Conservation (phyloP, 1,284 basidiomycete genomes). For the Irpex rosettiformis region DNA sequence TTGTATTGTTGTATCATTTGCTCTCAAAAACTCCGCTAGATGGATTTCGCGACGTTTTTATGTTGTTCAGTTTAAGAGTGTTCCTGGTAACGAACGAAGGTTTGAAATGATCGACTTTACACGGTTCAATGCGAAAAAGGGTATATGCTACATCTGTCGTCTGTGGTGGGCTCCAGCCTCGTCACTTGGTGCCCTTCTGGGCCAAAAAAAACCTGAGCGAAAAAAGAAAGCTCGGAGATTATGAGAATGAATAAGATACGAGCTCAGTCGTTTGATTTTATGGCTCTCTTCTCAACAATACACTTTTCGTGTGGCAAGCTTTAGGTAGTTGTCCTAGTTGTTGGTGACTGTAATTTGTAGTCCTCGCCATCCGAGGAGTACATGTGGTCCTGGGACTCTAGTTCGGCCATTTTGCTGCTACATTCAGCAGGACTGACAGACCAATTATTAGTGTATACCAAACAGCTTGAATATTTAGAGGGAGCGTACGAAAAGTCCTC, state of each 20-base stretch:
- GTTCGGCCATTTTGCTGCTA: background rate
- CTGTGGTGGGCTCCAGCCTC: background rate
- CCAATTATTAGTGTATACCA: background rate
- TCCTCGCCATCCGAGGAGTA: background rate
- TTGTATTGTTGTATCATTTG: background rate
- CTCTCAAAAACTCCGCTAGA: background rate
- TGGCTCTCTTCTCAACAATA: no score
- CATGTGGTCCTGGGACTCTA: background rate
- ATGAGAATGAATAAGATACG: background rate
- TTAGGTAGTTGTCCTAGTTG: background rate
- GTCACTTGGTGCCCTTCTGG: background rate
- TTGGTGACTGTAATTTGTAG: no score
- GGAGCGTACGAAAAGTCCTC: conserved; percentile 31
- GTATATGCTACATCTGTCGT: background rate
- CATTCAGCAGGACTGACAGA: background rate
- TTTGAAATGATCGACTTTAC: background rate
- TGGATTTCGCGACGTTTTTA: background rate
- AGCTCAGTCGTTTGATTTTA: background rate
- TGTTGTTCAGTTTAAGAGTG: background rate
- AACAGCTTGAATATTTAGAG: background rate
- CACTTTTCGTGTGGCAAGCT: no score
- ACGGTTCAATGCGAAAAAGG: background rate
- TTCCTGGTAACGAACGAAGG: background rate
- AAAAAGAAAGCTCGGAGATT: background rate
- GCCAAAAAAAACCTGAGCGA: background rate